Evolutionary conservation across 345 rosid species (phyloP).

Genomic region (Capsella bursapastoris): DNA sequence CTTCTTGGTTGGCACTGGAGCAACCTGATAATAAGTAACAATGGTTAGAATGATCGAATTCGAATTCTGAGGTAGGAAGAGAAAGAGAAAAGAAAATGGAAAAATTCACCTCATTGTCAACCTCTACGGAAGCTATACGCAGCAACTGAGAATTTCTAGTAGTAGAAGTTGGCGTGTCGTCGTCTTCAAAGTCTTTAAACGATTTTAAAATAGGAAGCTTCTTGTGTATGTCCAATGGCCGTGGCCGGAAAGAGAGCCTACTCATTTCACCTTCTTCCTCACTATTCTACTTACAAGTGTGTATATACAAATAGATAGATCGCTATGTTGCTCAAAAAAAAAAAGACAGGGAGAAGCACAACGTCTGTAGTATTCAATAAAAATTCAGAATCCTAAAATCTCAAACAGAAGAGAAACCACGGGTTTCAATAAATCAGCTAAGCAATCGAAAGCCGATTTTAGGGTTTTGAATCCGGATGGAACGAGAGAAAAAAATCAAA

Average conservation of each 20-base stretch:
- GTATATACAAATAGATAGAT: background rate
- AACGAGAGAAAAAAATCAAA: slow-evolving; percentile 1
- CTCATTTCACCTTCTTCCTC: slow-evolving; percentile 59
- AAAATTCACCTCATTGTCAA: slow-evolving; percentile 56
- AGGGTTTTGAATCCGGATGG: slow-evolving; percentile 30
- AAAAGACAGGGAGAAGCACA: slow-evolving; percentile 8
- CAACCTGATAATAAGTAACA: slow-evolving; percentile 47
- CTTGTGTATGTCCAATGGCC: slow-evolving; percentile 95
- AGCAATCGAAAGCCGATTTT: slow-evolving; percentile 27
- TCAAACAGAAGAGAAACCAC: background rate
- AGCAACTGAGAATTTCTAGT: slow-evolving; percentile 83
- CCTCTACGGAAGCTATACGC: slow-evolving; percentile 60
- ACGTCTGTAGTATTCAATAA: slow-evolving; percentile 10
- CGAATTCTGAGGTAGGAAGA: background rate
- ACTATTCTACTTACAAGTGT: slow-evolving; percentile 31
- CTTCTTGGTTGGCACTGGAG: slow-evolving; percentile 68
- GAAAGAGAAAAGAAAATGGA: background rate
- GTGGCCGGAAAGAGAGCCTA: slow-evolving; percentile 92
- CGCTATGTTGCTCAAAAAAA: slow-evolving; percentile 11
- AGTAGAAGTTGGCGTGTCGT: slow-evolving; percentile 71
- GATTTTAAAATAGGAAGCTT: slow-evolving; percentile 96
- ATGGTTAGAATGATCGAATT: background rate
- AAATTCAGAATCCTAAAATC: background rate
- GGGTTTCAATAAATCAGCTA: slow-evolving; percentile 1
- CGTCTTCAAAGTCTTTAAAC: slow-evolving; percentile 90